phyloP scores from a whole-genome alignment of 495 filamentous ascomycete species.

The Pseudevernia furfuracea region DNA sequence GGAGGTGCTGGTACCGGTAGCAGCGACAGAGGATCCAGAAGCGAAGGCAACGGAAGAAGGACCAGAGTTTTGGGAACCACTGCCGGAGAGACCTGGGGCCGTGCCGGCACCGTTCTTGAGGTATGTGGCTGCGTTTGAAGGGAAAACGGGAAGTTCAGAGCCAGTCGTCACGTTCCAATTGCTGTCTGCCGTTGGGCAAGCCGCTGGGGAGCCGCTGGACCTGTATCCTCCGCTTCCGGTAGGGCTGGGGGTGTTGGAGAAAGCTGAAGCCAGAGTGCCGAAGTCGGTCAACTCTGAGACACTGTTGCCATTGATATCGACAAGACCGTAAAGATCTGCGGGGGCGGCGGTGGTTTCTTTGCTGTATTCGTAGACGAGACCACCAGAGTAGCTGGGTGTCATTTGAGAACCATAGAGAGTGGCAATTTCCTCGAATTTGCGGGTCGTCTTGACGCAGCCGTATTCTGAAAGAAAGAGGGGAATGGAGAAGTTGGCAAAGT shows the following conservation, averaged over 20 bases:
- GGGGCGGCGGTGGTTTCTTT: conserved; percentile 53
- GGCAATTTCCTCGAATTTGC: conserved; percentile 71
- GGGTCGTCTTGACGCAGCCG: conserved; percentile 74
- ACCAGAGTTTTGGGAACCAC: conserved; percentile 64
- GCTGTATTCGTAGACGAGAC: conserved; percentile 92
- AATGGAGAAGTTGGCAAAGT: conserved; percentile 81
- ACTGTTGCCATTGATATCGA: conserved; percentile 51
- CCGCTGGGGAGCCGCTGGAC: conserved; percentile 50
- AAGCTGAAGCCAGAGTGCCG: conserved; percentile 55
- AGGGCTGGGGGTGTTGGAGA: conserved; percentile 56
- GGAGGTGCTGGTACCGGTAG: conserved; percentile 31
- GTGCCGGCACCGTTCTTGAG: conserved; percentile 67
- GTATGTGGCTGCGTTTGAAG: conserved; percentile 56
- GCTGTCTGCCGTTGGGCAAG: conserved; percentile 60
- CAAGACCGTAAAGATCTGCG: conserved; percentile 59
- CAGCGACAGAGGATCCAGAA: conserved; percentile 51
- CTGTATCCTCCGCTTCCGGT: conserved; percentile 72
- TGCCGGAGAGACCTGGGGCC: conserved; percentile 61
- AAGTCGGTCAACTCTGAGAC: conserved; percentile 58
- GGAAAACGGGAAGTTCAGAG: conserved; percentile 63
- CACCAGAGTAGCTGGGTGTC: conserved; percentile 89
- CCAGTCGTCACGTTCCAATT: conserved; percentile 67
- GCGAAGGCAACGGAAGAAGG: conserved; percentile 54
- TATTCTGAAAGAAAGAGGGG: conserved; percentile 96
- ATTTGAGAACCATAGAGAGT: conserved; percentile 78